Percentiles rank a stretch among this genome's conserved stretches.
Evolutionary conservation across 352 stramenopile species (phyloP).

Genomic region (Phytophthora tubulina): DNA sequence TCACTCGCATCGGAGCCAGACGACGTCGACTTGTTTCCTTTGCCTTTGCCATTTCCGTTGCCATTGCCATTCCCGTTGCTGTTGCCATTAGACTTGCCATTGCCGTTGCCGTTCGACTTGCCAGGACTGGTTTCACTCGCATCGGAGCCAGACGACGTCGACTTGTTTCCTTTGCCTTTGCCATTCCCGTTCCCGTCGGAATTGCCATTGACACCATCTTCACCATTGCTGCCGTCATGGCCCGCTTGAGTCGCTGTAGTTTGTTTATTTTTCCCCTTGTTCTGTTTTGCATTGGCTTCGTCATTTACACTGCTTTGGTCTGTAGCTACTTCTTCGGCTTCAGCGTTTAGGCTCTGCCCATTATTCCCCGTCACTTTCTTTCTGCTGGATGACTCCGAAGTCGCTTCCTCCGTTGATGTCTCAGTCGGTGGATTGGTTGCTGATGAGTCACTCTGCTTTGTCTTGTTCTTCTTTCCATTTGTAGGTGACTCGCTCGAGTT

Average conservation of each 20-base stretch:
- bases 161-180: neutral
- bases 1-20: neutral
- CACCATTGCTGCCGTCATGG: neutral
- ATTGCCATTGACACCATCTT: neutral
- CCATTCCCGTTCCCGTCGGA: neutral
- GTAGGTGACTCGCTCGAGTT: too few species aligned
- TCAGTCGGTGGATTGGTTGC: too few species aligned
- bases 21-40: neutral
- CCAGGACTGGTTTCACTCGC: neutral
- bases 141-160: neutral
- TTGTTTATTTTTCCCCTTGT: neutral
- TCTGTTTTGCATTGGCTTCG: neutral
- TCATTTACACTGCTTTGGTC: too few species aligned
- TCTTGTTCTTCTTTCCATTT: too few species aligned
- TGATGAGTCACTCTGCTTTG: too few species aligned
- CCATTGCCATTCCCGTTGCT: constrained; percentile 5
- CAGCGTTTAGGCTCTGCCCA: too few species aligned
- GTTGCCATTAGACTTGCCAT: constrained; percentile 6
- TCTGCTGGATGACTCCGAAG: too few species aligned
- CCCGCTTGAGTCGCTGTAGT: neutral
- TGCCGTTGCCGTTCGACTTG: constrained; percentile 1
- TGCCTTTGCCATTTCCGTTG: constrained; percentile 3
- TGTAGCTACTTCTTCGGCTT: too few species aligned
- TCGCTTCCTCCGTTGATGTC: too few species aligned
- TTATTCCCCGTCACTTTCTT: too few species aligned